phyloP scores from a whole-genome alignment of 2,329 filamentous ascomycete genomes.

The Exophiala bonariae region DNA sequence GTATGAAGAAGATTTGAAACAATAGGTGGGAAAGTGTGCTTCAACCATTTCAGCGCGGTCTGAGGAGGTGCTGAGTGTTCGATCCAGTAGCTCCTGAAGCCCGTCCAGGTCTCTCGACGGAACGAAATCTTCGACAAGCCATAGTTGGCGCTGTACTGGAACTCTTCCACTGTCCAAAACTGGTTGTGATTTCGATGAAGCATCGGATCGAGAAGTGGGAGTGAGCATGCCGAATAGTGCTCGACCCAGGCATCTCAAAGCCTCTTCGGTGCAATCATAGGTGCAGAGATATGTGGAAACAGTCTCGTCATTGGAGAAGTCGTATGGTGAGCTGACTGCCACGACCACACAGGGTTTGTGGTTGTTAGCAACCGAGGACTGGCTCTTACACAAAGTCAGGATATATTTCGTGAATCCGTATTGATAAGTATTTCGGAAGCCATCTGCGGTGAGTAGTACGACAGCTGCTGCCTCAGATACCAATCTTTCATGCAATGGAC shows the following conservation, averaged over 20 bases:
- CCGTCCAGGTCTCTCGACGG: constrained; percentile 71
- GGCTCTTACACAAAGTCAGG: constrained; percentile 75
- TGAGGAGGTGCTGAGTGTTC: no score
- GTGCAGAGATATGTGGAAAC: constrained; percentile 93
- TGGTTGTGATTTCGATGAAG: constrained; percentile 63
- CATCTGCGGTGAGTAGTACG: constrained; percentile 88
- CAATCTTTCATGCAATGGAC: constrained; percentile 88
- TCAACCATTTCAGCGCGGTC: constrained; percentile 61
- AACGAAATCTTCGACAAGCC: constrained; percentile 88
- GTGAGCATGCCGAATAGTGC: constrained; percentile 75
- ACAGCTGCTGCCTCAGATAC: constrained; percentile 86
- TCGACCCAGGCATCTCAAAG: constrained; percentile 78
- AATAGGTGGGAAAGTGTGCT: constrained; percentile 53
- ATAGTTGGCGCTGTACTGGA: constrained; percentile 61
- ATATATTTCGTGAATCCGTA: constrained; percentile 93
- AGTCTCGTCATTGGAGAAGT: constrained; percentile 88
- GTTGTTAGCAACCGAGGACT: constrained; percentile 38
- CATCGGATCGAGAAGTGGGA: constrained; percentile 68
- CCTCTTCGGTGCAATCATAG: constrained; percentile 92
- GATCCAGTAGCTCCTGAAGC: constrained; percentile 67
- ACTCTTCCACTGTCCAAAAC: no score
- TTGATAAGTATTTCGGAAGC: constrained; percentile 89
- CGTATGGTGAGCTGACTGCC: constrained; percentile 90
- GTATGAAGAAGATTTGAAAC: no score
- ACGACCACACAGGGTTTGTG: constrained; percentile 88